Base-by-base conservation (phyloP, 192 early-diverging fungal species). In the Linnemannia zychae region DNA sequence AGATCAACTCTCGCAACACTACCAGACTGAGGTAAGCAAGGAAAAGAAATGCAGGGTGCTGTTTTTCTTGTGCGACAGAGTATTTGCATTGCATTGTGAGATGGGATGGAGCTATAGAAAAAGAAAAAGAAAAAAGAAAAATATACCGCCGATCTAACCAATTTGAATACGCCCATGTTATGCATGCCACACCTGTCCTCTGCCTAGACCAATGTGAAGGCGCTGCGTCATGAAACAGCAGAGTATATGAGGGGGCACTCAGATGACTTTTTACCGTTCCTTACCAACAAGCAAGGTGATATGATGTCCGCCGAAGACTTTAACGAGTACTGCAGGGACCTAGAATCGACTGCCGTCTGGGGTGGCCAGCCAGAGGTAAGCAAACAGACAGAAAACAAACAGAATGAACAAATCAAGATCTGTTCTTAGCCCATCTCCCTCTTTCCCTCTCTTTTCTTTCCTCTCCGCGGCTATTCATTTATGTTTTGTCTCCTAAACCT, bases 181-280 rank as follows among this genome's bases (percentile, higher is more conserved):
- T 28, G 24, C 28, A 63, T 31, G 24, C 0, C 11, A 13, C 12
- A 57, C 13, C 16, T 28, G 17, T 13, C 31, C 37, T 52, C 24
- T 38, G 34, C 36, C 22, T 65, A 89, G 88, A 85, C 71, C 28
- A 75, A 78, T 15, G 95, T 95, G 75, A 82, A 90, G 49, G 88
- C 96, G 33, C 87, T 98, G 81, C 91, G 98, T 68, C 82, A 90
- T 38, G 77, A 90, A 20, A 94, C 97, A 6, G 96, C 98, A 11
- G 81, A 89, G 38, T 96, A 95, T 76, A 97, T 99, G 94, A 91
- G 93, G 44, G 49, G 79, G 40, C 89, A 98, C 82, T 79, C 92
- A 31, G 96, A 96, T 70, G 98, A 98, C 79, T 99, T 98, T 88
- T 77, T 97, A 31, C 97, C 98, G 16, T 99, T 98, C 76, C 88